phyloP scores from a whole-genome alignment of 352 stramenopile genomes.

The Phytophthora cryptogea region DNA sequence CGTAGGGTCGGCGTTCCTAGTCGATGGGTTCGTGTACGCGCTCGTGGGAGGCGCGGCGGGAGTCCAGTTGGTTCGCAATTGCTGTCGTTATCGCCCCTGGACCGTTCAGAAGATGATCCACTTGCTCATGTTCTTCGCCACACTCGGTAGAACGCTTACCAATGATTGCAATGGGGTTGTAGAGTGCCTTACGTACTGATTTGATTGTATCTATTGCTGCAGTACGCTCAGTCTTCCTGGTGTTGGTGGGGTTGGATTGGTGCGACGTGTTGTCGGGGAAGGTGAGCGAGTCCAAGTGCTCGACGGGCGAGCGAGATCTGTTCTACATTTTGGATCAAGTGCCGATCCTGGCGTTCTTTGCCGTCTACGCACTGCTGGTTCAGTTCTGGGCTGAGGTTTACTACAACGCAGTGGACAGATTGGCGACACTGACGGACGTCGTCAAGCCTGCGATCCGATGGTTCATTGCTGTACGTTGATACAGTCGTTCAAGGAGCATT shows the following conservation, averaged over 20 bases:
- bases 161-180: background rate
- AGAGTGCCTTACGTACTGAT: background rate
- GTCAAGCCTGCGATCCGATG: conserved; percentile 76
- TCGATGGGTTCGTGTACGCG: conserved; percentile 71
- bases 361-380: conserved; percentile 80
- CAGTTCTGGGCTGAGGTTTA: conserved; percentile 91
- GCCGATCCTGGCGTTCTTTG: conserved; percentile 83
- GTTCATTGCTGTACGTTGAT: conserved; percentile 54
- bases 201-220: conserved; percentile 1
- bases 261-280: conserved; percentile 76
- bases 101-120: conserved; percentile 91
- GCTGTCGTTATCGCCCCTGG: conserved; percentile 81
- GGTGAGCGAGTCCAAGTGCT: conserved; percentile 63
- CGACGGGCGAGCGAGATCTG: conserved; percentile 64
- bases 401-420: conserved; percentile 85
- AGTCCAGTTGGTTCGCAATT: conserved; percentile 84
- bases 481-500: background rate
- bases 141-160: conserved; percentile 43
- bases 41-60: conserved; percentile 58
- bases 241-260: conserved; percentile 79
- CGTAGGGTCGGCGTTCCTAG: conserved; percentile 67
- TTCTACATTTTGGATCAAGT: conserved; percentile 89
- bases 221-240: conserved; percentile 75
- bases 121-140: conserved; percentile 81
- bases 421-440: conserved; percentile 58